phyloP scores from a whole-genome alignment of 495 filamentous ascomycete species.

The Hyaloscypha variabilis region DNA sequence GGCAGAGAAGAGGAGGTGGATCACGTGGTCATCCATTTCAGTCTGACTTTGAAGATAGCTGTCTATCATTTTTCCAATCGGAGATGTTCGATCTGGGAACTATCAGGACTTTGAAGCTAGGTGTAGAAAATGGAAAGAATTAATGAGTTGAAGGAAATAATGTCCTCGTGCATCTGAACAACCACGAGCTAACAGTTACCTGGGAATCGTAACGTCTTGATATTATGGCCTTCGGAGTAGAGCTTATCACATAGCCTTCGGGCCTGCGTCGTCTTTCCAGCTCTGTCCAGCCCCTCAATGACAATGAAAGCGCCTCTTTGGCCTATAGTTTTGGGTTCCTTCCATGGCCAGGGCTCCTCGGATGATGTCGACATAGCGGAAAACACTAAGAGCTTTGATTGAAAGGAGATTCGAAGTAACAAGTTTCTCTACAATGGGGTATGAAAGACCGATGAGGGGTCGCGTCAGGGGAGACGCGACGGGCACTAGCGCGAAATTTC shows the following conservation, averaged over 20 bases:
- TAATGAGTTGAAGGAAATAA: neutral
- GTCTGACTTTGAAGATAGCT: slow-evolving; percentile 75
- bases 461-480: slow-evolving; percentile 13
- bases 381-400: neutral
- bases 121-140: neutral
- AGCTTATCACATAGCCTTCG: slow-evolving; percentile 68
- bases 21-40: slow-evolving; percentile 85
- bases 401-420: neutral
- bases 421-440: no score
- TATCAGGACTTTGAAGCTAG: slow-evolving; percentile 2
- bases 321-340: slow-evolving; percentile 23
- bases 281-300: slow-evolving; percentile 91
- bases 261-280: slow-evolving; percentile 95
- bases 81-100: slow-evolving; percentile 75
- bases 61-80: slow-evolving; percentile 90
- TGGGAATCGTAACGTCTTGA: slow-evolving; percentile 84
- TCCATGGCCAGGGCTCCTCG: slow-evolving; percentile 24
- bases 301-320: slow-evolving; percentile 78
- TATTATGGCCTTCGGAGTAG: slow-evolving; percentile 59
- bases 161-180: neutral
- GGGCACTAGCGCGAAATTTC: slow-evolving; percentile 11
- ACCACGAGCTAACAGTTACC: slow-evolving; percentile 51
- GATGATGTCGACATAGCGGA: slow-evolving; percentile 14
- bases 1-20: slow-evolving; percentile 93
- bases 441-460: neutral